Conservation (phyloP, 495 filamentous ascomycete species). For the Aspergillus coremiiformis region DNA sequence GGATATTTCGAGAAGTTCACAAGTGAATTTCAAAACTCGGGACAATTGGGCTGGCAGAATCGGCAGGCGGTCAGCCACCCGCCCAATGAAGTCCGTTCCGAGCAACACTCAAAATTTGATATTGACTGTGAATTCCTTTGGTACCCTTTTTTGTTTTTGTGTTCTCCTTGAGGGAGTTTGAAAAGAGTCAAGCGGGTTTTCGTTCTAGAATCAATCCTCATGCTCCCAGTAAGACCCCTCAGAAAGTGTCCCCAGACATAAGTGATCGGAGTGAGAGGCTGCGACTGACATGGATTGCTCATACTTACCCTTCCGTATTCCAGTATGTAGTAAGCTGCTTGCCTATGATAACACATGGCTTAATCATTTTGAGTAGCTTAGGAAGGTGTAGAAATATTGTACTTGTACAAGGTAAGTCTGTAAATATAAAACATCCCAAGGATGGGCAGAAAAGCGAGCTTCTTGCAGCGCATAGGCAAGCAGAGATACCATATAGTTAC, state of each 20-base stretch:
- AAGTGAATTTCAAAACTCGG: neutral
- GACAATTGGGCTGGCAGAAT: neutral
- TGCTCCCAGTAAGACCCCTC: too few species aligned
- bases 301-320: too few species aligned
- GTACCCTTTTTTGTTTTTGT: too few species aligned
- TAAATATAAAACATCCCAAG: neutral
- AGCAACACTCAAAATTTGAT: too few species aligned
- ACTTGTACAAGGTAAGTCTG: constrained; percentile 11
- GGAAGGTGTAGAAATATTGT: neutral
- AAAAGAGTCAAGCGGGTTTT: too few species aligned
- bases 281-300: too few species aligned
- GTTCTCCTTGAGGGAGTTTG: too few species aligned
- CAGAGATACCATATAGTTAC: constrained; percentile 14
- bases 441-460: neutral
- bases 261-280: too few species aligned
- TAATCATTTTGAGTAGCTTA: neutral
- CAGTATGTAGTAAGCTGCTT: too few species aligned
- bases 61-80: neutral
- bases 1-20: neutral
- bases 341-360: neutral
- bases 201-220: too few species aligned
- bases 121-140: too few species aligned
- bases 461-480: constrained; percentile 1
- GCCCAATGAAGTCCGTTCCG: neutral
- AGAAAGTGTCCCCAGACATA: too few species aligned